These are phyloP conservation scores for Tetrahymena borealis DNA, from an alignment of 73 alveolate species.

Conservation along the genomic window DNA sequence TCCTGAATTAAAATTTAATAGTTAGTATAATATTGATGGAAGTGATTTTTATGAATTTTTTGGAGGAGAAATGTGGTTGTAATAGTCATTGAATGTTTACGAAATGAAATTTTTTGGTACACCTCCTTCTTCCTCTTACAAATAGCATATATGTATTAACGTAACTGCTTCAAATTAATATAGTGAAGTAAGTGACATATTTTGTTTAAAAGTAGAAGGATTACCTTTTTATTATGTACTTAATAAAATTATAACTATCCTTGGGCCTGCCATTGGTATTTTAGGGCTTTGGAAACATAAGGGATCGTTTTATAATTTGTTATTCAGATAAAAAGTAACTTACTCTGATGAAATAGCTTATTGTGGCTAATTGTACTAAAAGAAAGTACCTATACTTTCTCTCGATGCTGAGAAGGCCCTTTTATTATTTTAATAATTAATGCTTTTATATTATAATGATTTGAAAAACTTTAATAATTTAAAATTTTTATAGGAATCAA, in stretches of 20 bases:
- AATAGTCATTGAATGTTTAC: background rate
- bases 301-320: background rate
- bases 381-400: background rate
- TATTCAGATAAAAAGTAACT: background rate
- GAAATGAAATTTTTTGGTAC: background rate
- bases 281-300: background rate
- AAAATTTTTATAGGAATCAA: background rate
- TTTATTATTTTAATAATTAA: background rate
- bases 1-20: background rate
- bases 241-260: background rate
- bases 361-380: background rate
- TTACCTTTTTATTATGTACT: background rate
- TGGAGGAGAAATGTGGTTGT: background rate
- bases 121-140: background rate
- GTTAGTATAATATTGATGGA: background rate
- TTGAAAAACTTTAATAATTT: background rate
- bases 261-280: background rate
- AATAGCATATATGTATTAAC: background rate
- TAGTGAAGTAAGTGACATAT: background rate
- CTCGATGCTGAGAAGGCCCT: background rate
- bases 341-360: background rate
- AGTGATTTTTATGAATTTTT: background rate
- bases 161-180: background rate
- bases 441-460: background rate
- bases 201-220: background rate